Conservation (phyloP, 768 basidiomycete species). For the Leccinum sublutescens region DNA sequence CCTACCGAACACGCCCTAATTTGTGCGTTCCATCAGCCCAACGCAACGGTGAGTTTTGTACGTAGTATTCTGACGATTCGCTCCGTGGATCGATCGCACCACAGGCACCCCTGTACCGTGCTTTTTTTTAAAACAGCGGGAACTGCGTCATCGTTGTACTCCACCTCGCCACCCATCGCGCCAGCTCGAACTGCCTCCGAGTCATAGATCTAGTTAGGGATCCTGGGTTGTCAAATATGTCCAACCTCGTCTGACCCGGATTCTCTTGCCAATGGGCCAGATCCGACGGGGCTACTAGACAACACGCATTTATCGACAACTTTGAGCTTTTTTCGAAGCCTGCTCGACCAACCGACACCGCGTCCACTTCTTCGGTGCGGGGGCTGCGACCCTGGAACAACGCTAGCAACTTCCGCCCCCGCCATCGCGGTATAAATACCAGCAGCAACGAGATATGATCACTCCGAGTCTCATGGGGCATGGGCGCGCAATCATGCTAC, state of each 20-base stretch:
- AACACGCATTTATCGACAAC: background rate
- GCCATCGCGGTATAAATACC: background rate
- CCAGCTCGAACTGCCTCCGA: background rate
- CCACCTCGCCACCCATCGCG: no score
- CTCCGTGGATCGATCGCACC: slow-evolving; percentile 4
- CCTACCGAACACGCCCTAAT: background rate
- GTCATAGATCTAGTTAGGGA: background rate
- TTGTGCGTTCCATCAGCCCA: background rate
- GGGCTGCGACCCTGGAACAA: background rate
- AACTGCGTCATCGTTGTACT: background rate
- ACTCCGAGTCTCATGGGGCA: background rate
- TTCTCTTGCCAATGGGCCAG: background rate
- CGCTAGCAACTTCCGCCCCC: background rate
- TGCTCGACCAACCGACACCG: background rate
- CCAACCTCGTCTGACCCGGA: background rate
- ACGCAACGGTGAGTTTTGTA: background rate
- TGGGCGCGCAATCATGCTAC: background rate
- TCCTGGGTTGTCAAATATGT: background rate
- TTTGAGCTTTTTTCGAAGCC: background rate
- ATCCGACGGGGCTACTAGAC: background rate
- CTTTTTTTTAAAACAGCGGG: slow-evolving; percentile 2
- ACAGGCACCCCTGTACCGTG: background rate
- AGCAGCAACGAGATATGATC: background rate
- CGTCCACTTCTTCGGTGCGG: background rate
- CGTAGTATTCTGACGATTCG: slow-evolving; percentile 10